Evolutionary conservation across 2,329 filamentous ascomycete species (phyloP).

Genomic region (Cladophialophora bantiana): DNA sequence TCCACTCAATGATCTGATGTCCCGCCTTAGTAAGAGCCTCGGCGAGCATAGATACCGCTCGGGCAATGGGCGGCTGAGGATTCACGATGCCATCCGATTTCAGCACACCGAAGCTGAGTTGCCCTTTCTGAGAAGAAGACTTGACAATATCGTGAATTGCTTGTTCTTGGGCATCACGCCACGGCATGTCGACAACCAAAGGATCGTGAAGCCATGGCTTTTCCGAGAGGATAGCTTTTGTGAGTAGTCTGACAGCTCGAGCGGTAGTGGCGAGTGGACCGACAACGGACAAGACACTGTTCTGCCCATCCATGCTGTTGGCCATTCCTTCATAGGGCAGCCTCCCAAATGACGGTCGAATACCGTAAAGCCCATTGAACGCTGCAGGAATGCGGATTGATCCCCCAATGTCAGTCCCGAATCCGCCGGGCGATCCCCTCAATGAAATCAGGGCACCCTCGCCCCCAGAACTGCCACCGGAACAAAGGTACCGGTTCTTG

Average conservation of each 20-base stretch:
- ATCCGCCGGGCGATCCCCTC: slow-evolving; percentile 61
- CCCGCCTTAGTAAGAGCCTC: slow-evolving; percentile 59
- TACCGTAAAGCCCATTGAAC: slow-evolving; percentile 65
- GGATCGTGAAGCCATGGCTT: slow-evolving; percentile 73
- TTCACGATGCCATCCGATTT: slow-evolving; percentile 59
- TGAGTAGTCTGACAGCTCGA: slow-evolving; percentile 61
- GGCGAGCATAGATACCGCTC: slow-evolving; percentile 61
- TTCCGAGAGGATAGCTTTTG: slow-evolving; percentile 63
- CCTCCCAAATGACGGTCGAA: slow-evolving; percentile 62
- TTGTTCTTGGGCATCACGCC: slow-evolving; percentile 58
- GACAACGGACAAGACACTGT: slow-evolving; percentile 66
- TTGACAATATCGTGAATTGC: slow-evolving; percentile 50
- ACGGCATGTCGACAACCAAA: slow-evolving; percentile 69
- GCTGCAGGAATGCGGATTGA: slow-evolving; percentile 66
- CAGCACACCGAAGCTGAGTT: slow-evolving; percentile 63
- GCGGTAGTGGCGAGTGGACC: slow-evolving; percentile 68
- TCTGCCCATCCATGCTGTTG: slow-evolving; percentile 70
- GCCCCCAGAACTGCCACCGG: slow-evolving; percentile 66
- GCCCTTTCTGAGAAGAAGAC: slow-evolving; percentile 41
- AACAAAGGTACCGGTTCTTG: slow-evolving; percentile 60
- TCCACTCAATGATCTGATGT: slow-evolving; percentile 66
- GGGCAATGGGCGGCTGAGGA: slow-evolving; percentile 64
- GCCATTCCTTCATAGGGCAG: slow-evolving; percentile 65
- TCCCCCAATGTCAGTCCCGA: slow-evolving; percentile 66
- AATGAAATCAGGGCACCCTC: slow-evolving; percentile 65